A percentile compares a stretch with the other conserved stretches of the same genome.
Evolutionary conservation across 441 rosid genomes (phyloP).

Genomic region (Omphalea diandra): DNA sequence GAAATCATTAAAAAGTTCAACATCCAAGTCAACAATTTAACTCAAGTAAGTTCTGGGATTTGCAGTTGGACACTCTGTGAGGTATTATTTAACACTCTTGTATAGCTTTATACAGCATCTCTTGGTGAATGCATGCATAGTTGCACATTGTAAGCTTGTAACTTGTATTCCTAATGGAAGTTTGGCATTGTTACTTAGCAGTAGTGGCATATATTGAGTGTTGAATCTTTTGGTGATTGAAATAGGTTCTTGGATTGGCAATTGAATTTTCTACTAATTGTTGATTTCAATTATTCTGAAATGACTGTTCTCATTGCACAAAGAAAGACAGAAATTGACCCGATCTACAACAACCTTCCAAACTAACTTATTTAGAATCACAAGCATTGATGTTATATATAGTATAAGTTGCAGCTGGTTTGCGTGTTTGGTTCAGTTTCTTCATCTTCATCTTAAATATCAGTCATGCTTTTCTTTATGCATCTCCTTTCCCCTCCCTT

Average conservation of each 20-base stretch:
- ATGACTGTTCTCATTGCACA: neutral
- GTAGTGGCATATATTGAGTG: neutral
- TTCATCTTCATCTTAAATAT: neutral
- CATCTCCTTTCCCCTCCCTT: neutral
- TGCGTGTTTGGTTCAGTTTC: neutral
- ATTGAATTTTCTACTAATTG: neutral
- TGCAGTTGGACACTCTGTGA: slow-evolving; percentile 8
- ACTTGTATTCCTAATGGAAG: neutral
- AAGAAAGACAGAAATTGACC: neutral
- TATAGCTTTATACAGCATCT: neutral
- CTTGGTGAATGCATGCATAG: neutral
- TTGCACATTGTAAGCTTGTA: too few species aligned
- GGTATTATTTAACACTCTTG: neutral
- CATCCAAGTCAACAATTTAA: slow-evolving; percentile 95
- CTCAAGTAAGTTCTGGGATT: slow-evolving; percentile 59
- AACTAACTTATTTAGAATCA: neutral
- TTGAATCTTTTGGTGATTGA: too few species aligned
- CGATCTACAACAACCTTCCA: neutral
- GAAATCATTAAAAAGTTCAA: slow-evolving; percentile 73
- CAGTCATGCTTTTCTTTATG: too few species aligned
- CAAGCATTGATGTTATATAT: neutral
- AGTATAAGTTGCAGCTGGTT: neutral
- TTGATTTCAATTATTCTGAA: neutral
- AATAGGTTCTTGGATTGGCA: neutral
- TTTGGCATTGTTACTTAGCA: neutral